Evolutionary conservation across 768 basidiomycete species (phyloP).

Genomic region (Lepiota subincarnata): DNA sequence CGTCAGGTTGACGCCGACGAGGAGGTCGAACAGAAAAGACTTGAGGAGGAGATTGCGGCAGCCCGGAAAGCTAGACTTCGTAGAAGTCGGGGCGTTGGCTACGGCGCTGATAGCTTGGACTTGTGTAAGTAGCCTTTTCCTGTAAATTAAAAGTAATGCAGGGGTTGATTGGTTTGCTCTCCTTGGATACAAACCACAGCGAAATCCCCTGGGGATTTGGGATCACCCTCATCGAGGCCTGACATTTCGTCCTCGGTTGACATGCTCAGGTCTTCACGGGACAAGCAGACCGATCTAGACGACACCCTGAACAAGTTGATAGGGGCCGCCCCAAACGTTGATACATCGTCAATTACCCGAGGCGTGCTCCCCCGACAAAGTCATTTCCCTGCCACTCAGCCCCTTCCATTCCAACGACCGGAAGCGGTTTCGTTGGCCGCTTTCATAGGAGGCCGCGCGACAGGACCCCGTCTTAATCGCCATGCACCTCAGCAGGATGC

Average conservation of each 20-base stretch:
- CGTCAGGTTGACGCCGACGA: conserved; percentile 79
- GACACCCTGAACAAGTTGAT: conserved; percentile 45
- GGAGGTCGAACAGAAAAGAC: conserved; percentile 66
- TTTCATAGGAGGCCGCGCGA: conserved; percentile 76
- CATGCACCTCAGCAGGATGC: conserved; percentile 71
- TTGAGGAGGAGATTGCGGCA: conserved; percentile 62
- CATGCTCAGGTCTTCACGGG: conserved; percentile 21
- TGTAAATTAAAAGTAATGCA: neutral
- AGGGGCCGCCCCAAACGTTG: conserved; percentile 18
- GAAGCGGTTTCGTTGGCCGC: conserved; percentile 70
- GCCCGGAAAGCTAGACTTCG: conserved; percentile 46
- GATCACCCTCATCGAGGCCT: neutral
- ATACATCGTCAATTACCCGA: conserved; percentile 9
- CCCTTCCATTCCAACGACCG: conserved; percentile 25
- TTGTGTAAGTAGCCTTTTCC: conserved; percentile 36
- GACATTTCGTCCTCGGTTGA: conserved; percentile 18
- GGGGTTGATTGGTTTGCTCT: neutral
- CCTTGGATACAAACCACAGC: neutral
- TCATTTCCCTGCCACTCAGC: conserved; percentile 10
- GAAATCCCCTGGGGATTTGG: neutral
- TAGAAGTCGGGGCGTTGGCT: conserved; percentile 39
- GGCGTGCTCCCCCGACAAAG: conserved; percentile 20
- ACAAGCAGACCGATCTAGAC: conserved; percentile 39
- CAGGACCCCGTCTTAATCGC: conserved; percentile 68
- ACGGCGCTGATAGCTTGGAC: conserved; percentile 36